These are phyloP conservation scores for Thalassia testudinum DNA, from an alignment of 116 monocot genomes.

Conservation along the genomic window DNA sequence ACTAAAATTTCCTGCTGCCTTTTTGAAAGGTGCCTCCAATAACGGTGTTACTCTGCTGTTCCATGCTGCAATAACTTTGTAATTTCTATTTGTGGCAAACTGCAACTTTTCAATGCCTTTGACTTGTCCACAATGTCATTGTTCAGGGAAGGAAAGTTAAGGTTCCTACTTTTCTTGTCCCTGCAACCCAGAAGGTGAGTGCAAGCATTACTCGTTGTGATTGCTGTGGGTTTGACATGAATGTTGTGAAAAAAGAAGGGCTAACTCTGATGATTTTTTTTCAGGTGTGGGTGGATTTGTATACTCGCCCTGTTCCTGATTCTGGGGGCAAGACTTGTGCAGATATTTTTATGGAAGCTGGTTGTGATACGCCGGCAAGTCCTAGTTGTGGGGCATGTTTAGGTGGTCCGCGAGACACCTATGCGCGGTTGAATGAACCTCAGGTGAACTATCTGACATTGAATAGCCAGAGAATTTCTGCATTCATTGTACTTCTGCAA, in stretches of 20 bases:
- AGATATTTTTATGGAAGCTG: slow-evolving; percentile 95
- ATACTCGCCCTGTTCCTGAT: slow-evolving; percentile 81
- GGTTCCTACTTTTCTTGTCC: slow-evolving; percentile 96
- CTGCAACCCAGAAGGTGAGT: slow-evolving; percentile 95
- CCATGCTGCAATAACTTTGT: no score
- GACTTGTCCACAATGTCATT: no score
- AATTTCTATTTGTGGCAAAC: no score
- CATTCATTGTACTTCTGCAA: no score
- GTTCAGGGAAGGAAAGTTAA: slow-evolving; percentile 82
- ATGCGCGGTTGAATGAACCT: slow-evolving; percentile 93
- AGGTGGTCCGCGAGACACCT: slow-evolving; percentile 95
- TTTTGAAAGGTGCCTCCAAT: no score
- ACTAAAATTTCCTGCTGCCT: no score
- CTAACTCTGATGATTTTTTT: background rate
- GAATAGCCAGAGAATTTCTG: no score
- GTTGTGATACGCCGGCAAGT: slow-evolving; percentile 84
- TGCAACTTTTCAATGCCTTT: no score
- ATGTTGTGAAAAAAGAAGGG: no score
- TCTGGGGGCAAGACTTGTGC: slow-evolving; percentile 93
- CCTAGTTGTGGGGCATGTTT: slow-evolving; percentile 96
- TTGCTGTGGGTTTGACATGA: no score
- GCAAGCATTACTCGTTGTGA: background rate
- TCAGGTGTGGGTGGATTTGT: slow-evolving; percentile 94
- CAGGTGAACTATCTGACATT: slow-evolving; percentile 15
- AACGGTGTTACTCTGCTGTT: no score